Conservation (phyloP, 371 early-diverging fungal genomes). For the Apophysomyces ossiformis region DNA sequence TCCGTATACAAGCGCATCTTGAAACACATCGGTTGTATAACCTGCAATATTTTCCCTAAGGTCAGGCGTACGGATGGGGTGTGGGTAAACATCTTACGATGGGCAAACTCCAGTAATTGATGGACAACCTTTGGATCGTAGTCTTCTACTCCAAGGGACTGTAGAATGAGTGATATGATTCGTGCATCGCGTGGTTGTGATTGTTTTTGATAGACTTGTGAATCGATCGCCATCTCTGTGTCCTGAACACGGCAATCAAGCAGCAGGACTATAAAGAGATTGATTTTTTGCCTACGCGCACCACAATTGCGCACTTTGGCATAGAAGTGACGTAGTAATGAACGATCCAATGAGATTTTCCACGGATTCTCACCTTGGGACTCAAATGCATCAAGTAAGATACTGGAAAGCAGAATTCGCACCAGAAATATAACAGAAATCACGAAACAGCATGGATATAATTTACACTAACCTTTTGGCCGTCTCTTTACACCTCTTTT, state of each 20-base stretch:
- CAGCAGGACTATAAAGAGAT: not conserved
- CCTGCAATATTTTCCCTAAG: constrained; percentile 53
- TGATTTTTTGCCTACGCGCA: too few species aligned
- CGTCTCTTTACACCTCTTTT: too few species aligned
- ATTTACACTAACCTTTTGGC: too few species aligned
- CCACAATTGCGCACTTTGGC: too few species aligned
- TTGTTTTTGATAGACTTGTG: constrained; percentile 14
- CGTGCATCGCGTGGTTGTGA: constrained; percentile 86
- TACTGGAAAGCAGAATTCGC: too few species aligned
- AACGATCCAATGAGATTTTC: too few species aligned
- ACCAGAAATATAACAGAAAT: too few species aligned
- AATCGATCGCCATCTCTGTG: constrained; percentile 12
- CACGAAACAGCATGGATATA: too few species aligned
- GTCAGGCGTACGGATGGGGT: not conserved
- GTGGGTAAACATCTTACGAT: constrained; percentile 56
- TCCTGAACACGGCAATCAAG: not conserved
- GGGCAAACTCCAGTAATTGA: constrained; percentile 95
- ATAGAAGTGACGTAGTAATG: too few species aligned
- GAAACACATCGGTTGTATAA: constrained; percentile 93
- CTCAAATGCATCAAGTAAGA: too few species aligned
- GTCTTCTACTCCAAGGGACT: constrained; percentile 92
- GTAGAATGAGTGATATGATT: constrained; percentile 90
- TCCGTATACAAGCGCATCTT: constrained; percentile 93
- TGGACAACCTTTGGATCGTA: constrained; percentile 97
- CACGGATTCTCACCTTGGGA: too few species aligned